Base-by-base conservation (phyloP, 2,329 filamentous ascomycete genomes). In the Colletotrichum graminicola region DNA sequence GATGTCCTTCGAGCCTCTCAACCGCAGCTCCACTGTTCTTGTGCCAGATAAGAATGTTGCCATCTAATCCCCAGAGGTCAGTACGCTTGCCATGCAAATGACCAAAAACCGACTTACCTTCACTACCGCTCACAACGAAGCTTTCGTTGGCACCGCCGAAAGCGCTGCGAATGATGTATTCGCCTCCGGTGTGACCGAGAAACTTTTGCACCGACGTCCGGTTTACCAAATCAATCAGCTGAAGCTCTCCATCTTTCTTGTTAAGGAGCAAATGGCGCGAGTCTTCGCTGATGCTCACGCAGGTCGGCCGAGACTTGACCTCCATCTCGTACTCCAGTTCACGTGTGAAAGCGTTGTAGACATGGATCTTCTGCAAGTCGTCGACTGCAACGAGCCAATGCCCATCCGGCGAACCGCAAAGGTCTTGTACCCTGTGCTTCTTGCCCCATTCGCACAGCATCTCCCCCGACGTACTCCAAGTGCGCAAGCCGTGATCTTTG, bases 91-190 rank as follows among this genome's bases (percentile, higher is more conserved):
- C 18, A 29, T 16, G 3, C 18, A 55, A 73, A 34, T 16, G 29
- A 16, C 23, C 14, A n/a, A 8, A 8, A n/a, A 5, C 5, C 7
- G 43, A 76, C 85, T 77, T 83, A 94, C 94, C 93, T 87, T 98
- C 94, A 77, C 94, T 97, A 14, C 96, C 96, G 77, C 93, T 95
- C 36, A 97, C 86, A 12, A 98, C 92, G 80, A 98, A 98, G 79
- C 92, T 95, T 82, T 98, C 94, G 70, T 93, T 92, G 1, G 95
- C 95, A 41, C 96, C 96, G 23, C 96, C 96, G 81, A 98, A 96
- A 0, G 87, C 85, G 76, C 91, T 93, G 62, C 95, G 88, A 71
- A 99, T 97, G 66, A 98, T 88, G 78, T 86, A 97, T 2, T 92
- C 84, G 65, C 90, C 91, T 73, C 94, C 93, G 54, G 87, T 88